Base-by-base conservation (phyloP, 2,329 filamentous ascomycete genomes). In the Tolypocladium inflatum region DNA sequence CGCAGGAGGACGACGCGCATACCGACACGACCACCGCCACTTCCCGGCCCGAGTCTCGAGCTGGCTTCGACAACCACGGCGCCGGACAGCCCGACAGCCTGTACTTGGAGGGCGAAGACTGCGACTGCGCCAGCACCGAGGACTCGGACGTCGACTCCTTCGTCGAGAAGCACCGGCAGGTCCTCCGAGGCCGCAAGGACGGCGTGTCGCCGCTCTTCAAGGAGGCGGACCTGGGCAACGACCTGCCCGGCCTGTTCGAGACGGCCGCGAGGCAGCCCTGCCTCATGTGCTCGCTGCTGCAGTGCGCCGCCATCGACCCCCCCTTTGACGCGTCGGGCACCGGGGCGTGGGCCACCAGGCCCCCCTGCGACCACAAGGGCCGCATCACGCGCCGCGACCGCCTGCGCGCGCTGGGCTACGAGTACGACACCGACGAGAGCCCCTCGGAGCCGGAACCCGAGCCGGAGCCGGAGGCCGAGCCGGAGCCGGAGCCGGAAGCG, bases 181-280 rank as follows among this genome's bases (percentile, higher is more conserved):
- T 26, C 10, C 67, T n/a, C n/a, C n/a, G n/a, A 68, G 15, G 13
- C 7, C 26, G 15, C 7, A n/a, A 33, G 3, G 68, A 68, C 23
- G 74, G 75, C 48, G 71, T 75, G 53, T 67, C 70, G 5, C 65
- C 76, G 0, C 61, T 76, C 0, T 75, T 76, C 59, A 66, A 65
- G 13, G 67, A 73, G 11, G 56, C 51, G 0, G 58, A 65, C 15
- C 60, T 62, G 1, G 69, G 72, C 4, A 62, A 65, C 43, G 67
- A 72, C 55, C 64, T 78, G 0, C 75, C 65, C 4, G 65, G 65
- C n/a, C 57, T 68, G n/a, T 65, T 65, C 21, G 58, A 62, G 2
- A 37, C 54, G 9, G 10, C 43, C 1, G 50, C 48, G 8, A 56
- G 23, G n/a, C 45, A 57, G 15, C n/a, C 56, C 15, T 63, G 61